Conservation (phyloP, 768 basidiomycete species). For the Macrocybe gigantea region DNA sequence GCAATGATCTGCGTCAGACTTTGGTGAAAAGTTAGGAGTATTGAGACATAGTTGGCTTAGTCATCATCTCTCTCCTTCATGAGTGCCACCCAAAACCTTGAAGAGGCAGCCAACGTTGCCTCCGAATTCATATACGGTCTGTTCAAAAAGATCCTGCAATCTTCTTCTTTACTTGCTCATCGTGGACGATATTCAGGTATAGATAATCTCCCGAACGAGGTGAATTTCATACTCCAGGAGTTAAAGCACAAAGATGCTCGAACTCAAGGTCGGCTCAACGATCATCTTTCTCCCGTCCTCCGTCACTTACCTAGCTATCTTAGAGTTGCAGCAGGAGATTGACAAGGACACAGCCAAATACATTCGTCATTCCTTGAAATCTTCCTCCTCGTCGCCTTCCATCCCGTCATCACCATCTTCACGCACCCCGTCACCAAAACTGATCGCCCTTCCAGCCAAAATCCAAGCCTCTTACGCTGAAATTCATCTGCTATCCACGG, state of each 20-base stretch:
- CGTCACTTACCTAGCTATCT: constrained; percentile 1
- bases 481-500: constrained; percentile 35
- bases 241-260: constrained; percentile 41
- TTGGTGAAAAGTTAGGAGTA: background rate
- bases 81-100: constrained; percentile 33
- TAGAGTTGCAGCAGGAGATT: constrained; percentile 46
- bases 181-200: constrained; percentile 26
- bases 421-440: constrained; percentile 32
- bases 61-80: constrained; percentile 2
- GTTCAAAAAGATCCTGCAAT: constrained; percentile 6
- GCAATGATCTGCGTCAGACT: background rate
- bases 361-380: constrained; percentile 39
- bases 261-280: constrained; percentile 29
- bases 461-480: constrained; percentile 40
- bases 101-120: constrained; percentile 49
- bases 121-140: constrained; percentile 53
- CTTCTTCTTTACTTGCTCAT: background rate
- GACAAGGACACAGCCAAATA: constrained; percentile 43
- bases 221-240: constrained; percentile 46
- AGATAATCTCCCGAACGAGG: constrained; percentile 50
- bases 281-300: background rate
- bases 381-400: constrained; percentile 10
- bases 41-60: constrained; percentile 4
- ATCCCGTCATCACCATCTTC: constrained; percentile 21
- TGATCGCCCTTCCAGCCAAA: constrained; percentile 31